Base-by-base conservation (phyloP, 176 grass and related monocot species). In the Echinochloa phyllopogon region DNA sequence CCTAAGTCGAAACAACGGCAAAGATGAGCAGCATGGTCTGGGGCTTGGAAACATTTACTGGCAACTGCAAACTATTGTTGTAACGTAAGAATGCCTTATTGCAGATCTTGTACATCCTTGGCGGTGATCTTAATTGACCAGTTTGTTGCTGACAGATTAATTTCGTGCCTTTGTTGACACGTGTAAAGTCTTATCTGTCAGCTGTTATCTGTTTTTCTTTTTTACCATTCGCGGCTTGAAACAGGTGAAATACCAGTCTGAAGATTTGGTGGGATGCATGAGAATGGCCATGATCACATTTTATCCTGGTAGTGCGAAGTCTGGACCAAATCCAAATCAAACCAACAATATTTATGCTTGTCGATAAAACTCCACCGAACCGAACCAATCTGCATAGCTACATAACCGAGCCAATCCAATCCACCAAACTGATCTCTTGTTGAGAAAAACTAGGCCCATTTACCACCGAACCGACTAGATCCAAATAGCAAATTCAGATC, bases 1-100 rank as follows among this genome's bases (percentile, higher is more conserved):
- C 69, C 93, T 70, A 82, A 82, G 25, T 42, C 83, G 59, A 95
- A 90, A 90, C 85, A 85, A 15, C 78, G 61, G 6, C 80, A 74
- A 43, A 75, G 64, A 69, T 90, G 75, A 90, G 60, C 20, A 15
- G 33, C 51, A 53, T 51, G 68, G 43, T 83, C 50, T 83, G n/a
- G 58, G 65, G 41, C 5, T 24, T 38, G 38, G 59, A 50, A 76
- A 27, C 20, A 51, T 86, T 74, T 21, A 16, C 49, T 43, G 42
- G 75, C 42, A 42, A 75, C 33, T 69, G 52, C 62, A 87, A 66
- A 61, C 39, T 79, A 21, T 68, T 75, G 68, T n/a, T 62, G 64
- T 74, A 78, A 60, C n/a, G 25, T 25, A 25, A 85, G 49, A 69
- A 68, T 84, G 52, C 77, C 64, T 84, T 38, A 40, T 44, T 82